Base-by-base conservation (phyloP, 805 yeast genomes). In the Yarrowia alimentaria region DNA sequence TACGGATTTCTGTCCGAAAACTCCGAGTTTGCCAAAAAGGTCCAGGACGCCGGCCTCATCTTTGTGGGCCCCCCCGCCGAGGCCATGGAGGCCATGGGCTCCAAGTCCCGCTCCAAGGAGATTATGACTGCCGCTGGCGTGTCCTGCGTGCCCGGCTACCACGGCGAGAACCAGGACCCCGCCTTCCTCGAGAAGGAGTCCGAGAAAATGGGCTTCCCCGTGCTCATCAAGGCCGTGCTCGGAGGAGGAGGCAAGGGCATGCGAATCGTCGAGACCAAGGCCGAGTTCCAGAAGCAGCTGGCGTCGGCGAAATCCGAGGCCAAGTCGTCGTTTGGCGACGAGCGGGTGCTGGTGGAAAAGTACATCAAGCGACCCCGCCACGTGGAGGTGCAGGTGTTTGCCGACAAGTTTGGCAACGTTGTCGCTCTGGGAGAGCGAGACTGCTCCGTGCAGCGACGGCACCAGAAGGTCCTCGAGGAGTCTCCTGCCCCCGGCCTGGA, bases 171-270 rank as follows among this genome's bases (percentile, higher is more conserved):
- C 43, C 65, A 63, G 54, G 64, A 62, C 29, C 54, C 57, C 6
- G 53, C 49, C 7, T 63, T 59, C 45, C 54, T 62, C 14, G 58
- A 56, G 13, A 42, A 52, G 22, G 52, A 60, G 52, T 66, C 67
- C 10, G 55, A 56, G n/a, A 55, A 60, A 37, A 63, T 63, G 35
- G 57, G 56, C n/a, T 76, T 76, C 56, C 80, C 81, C 9, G 74
- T 76, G 12, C 74, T 76, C 69, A 78, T 76, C 42, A 76, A 76
- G 60, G 76, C 79, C 5, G 77, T 79, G 32, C 76, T 79, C 13
- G 81, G 81, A 53, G 81, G 81, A 37, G 81, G 81, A 54, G 81
- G 81, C 53, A 76, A 75, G 56, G 81, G 81, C 17, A 70, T 76
- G 64, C 76, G 78, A 57, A 75, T 76, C 54, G 79, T 75, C 40